These are phyloP conservation scores for Mycosarcoma mackinlayi DNA, from an alignment of 1,284 basidiomycete genomes.

Conservation along the genomic window DNA sequence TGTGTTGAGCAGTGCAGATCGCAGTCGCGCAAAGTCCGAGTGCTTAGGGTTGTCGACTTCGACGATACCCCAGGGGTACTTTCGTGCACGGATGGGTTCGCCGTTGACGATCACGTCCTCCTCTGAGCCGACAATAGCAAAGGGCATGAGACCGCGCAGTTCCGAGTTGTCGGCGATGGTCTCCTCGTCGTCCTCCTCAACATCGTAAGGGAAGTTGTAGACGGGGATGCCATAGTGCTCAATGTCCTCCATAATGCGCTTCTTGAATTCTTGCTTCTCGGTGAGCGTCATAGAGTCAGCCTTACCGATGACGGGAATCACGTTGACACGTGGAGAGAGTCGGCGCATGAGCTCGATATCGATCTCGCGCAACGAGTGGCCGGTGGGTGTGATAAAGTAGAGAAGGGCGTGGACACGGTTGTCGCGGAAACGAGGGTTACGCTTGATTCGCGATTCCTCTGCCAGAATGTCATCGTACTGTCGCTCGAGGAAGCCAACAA, in stretches of 20 bases:
- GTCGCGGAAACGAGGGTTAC: conserved; percentile 98
- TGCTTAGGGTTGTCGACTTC: conserved; percentile 99
- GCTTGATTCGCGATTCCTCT: conserved; percentile 98
- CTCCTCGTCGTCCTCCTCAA: conserved; percentile 97
- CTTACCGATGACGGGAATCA: conserved; percentile 98
- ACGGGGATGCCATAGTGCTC: conserved; percentile 98
- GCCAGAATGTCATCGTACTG: conserved; percentile 99
- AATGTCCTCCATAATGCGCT: conserved; percentile 98
- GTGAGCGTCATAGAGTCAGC: conserved; percentile 85
- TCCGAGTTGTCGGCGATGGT: conserved; percentile 90
- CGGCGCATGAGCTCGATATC: conserved; percentile 78
- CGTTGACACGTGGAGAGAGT: conserved; percentile 78
- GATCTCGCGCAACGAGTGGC: conserved; percentile 91
- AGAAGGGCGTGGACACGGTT: conserved; percentile 88
- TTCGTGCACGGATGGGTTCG: conserved; percentile 87
- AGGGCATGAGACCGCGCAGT: conserved; percentile 74
- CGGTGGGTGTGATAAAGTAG: conserved; percentile 97
- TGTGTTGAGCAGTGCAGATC: conserved; percentile 90
- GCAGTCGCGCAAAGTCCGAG: conserved; percentile 92
- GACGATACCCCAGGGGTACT: conserved; percentile 97
- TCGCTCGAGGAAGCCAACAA: conserved; percentile 94
- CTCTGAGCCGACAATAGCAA: conserved; percentile 96
- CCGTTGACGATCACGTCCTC: conserved; percentile 95
- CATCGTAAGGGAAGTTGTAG: conserved; percentile 99
- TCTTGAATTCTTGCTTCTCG: conserved; percentile 84